Base-by-base conservation (phyloP, 148 eudicot genomes). In the Heliamphora exappendiculata region DNA sequence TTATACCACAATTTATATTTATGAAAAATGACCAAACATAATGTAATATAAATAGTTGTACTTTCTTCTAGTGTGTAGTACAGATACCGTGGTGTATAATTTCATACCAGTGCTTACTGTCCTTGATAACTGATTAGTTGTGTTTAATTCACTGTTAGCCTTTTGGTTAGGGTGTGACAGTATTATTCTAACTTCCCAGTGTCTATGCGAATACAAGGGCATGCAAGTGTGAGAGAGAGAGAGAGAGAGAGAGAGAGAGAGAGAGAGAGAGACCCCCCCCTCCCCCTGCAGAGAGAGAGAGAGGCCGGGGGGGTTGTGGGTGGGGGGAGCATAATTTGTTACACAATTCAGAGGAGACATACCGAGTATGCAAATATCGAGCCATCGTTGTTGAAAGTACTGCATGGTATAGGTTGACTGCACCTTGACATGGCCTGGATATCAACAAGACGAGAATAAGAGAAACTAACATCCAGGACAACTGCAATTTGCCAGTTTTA, bases 311-410 rank as follows among this genome's bases (percentile, higher is more conserved):
- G n/a, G n/a, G n/a, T n/a, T n/a, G n/a, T n/a, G n/a, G n/a, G n/a
- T n/a, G n/a, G 63, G n/a, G 60, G n/a, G 55, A 78, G 26, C 28
- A 65, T 44, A 68, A 19, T 74, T 20, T 49, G 64, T 11, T 60
- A 62, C 60, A 73, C 66, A 73, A 58, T 24, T 74, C 28, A 74
- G 50, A 62, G 14, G 49, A 78, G 19, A 79, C 88, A 67, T 84
- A 94, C 97, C 90, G 98, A 42, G 66, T 94, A 94, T 19, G 98
- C 97, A 82, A 33, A 94, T 51, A 94, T 78, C 5, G 94, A 90
- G 58, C 98, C 98, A 76, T 94, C 98, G 79, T 81, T 84, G 88
- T 91, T 94, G 86, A 94, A 94, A 53, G 91, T 51, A 80, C 94
- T 88, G 79, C 91, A 87, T 50, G 97, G 90, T 75, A 92, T 91